Percentiles rank a stretch among this genome's conserved stretches.
Conservation (phyloP, 805 yeast species). For the Candida coquimbonensis region DNA sequence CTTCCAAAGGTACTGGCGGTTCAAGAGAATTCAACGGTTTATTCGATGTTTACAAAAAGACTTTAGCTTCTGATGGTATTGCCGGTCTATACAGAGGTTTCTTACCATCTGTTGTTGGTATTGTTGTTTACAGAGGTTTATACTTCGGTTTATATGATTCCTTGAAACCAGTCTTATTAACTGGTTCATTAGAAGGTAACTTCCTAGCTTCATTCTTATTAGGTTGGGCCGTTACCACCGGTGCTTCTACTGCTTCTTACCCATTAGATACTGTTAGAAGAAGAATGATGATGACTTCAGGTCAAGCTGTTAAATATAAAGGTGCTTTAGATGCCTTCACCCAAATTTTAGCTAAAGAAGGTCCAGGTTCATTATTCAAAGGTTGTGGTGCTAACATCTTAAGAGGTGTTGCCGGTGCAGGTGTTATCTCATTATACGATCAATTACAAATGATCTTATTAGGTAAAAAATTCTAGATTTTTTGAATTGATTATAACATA, state of each 20-base stretch:
- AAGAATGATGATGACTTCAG: slow-evolving; percentile 99
- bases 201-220: slow-evolving; percentile 93
- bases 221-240: slow-evolving; percentile 98
- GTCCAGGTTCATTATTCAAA: slow-evolving; percentile 88
- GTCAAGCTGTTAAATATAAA: slow-evolving; percentile 94
- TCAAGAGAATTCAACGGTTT: slow-evolving; percentile 93
- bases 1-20: slow-evolving; percentile 75
- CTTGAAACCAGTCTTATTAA: slow-evolving; percentile 87
- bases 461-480: slow-evolving; percentile 76
- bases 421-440: slow-evolving; percentile 97
- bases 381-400: slow-evolving; percentile 99
- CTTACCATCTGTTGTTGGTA: slow-evolving; percentile 97
- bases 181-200: slow-evolving; percentile 90
- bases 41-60: slow-evolving; percentile 93
- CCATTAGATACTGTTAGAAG: slow-evolving; percentile 99
- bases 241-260: slow-evolving; percentile 98
- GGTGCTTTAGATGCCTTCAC: slow-evolving; percentile 92
- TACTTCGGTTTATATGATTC: slow-evolving; percentile 98
- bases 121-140: slow-evolving; percentile 97
- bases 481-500: too few species aligned
- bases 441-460: slow-evolving; percentile 90
- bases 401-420: slow-evolving; percentile 99
- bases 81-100: slow-evolving; percentile 99
- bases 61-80: slow-evolving; percentile 91
- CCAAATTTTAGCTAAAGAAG: slow-evolving; percentile 92